Percentiles rank a stretch among this genome's conserved stretches.
Conservation (phyloP, 441 rosid species). For the Syzygium syzygioides region DNA sequence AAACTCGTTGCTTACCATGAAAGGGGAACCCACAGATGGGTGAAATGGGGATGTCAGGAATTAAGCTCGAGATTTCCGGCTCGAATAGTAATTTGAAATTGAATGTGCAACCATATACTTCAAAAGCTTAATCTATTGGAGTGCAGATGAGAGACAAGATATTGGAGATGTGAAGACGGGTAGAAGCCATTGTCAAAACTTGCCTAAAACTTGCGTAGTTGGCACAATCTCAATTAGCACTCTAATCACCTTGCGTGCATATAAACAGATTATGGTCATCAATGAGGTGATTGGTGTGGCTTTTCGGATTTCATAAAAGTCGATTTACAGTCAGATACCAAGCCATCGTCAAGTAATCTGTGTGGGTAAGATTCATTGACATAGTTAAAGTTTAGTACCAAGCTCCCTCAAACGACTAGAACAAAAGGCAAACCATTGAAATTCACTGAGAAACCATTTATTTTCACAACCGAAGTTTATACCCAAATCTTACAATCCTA, state of each 20-base stretch:
- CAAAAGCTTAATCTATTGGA: neutral
- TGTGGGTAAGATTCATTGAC: neutral
- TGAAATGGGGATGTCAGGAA: neutral
- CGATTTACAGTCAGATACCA: neutral
- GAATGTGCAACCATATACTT: neutral
- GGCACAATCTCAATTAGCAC: neutral
- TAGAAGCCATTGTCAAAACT: neutral
- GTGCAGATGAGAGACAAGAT: neutral
- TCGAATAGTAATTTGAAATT: neutral
- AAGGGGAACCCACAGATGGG: neutral
- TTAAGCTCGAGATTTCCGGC: neutral
- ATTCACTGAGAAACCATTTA: neutral
- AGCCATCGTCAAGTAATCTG: neutral
- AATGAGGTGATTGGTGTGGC: neutral
- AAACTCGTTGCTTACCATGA: neutral
- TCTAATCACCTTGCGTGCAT: neutral
- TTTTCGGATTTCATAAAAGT: neutral
- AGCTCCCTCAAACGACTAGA: neutral
- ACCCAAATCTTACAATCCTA: neutral
- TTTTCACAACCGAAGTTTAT: neutral
- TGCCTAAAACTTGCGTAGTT: neutral
- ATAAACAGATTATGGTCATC: neutral
- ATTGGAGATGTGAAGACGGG: neutral
- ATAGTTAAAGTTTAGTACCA: neutral
- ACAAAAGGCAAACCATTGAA: neutral